Conservation (phyloP, 1,284 basidiomycete species). For the Pholiota adiposa region DNA sequence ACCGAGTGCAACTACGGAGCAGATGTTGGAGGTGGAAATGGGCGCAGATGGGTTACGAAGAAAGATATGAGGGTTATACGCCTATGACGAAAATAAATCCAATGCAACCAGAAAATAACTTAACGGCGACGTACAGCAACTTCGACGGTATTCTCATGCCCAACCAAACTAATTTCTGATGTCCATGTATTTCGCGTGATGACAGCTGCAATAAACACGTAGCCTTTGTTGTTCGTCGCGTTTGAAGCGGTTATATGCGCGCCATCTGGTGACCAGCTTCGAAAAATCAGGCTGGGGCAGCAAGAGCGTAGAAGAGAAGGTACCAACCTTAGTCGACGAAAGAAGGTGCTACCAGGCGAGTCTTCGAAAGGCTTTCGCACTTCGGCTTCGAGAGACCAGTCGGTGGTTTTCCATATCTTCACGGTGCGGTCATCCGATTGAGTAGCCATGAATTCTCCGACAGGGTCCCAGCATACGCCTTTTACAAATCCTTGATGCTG, state of each 20-base stretch:
- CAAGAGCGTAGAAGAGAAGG: background rate
- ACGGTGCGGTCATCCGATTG: conserved; percentile 96
- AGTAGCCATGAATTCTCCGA: conserved; percentile 96
- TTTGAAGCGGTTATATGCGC: conserved; percentile 97
- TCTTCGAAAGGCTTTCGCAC: conserved; percentile 91
- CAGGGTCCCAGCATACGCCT: conserved; percentile 98
- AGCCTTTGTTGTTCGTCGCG: conserved; percentile 93
- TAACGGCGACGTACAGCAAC: conserved; percentile 71
- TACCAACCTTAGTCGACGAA: conserved; percentile 83
- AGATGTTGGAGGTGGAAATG: conserved; percentile 77
- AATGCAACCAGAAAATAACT: conserved; percentile 19
- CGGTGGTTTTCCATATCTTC: conserved; percentile 94
- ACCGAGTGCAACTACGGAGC: conserved; percentile 86
- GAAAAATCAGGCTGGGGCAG: conserved; percentile 2
- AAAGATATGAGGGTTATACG: conserved; percentile 94
- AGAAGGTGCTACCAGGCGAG: conserved; percentile 95
- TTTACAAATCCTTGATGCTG: conserved; percentile 97
- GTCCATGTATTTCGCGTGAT: conserved; percentile 89
- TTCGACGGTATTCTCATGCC: conserved; percentile 98
- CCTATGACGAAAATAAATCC: conserved; percentile 42
- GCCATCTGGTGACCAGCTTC: conserved; percentile 98
- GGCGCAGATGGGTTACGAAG: conserved; percentile 71
- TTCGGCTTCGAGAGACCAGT: conserved; percentile 87
- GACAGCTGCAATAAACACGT: conserved; percentile 96
- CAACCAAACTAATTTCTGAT: conserved; percentile 91